Base-by-base conservation (phyloP, 1,284 basidiomycete species). In the Flammula alnicola region DNA sequence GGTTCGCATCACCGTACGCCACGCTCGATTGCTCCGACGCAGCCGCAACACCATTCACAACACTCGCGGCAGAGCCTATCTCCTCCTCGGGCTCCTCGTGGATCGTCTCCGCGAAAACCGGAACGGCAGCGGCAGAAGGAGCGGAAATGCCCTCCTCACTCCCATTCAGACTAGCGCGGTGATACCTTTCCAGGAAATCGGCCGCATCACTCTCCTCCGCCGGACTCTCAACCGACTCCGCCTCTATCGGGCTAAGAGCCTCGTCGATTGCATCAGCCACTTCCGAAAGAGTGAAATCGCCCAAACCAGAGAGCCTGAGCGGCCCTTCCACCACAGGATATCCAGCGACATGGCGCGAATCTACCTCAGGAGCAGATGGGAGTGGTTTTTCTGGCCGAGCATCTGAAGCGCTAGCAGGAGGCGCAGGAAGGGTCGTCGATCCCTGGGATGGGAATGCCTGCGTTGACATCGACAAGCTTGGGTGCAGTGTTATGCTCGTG, bases 121-220 rank as follows among this genome's bases (percentile, higher is more conserved):
- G 19, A 3, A 38, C 27, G 32, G 32, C 43, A 38, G 16, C 12
- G 4, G 20, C 31, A 27, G 27, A 31, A 5, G 27, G 2, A n/a
- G 30, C 37, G 3, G 10, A 22, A 10, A 12, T 14, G 10, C 52
- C 54, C 41, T 58, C 52, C 16, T 51, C 52, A 31, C 49, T 52
- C 9, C 36, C 32, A 46, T 42, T 39, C 12, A 49, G 31, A 42
- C 51, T 54, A 12, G 44, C 32, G 3, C 22, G 27, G 26, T 47
- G 51, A 42, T 52, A 51, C 16, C 39, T 23, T 19, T 52, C 50
- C 16, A 55, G 35, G 27, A 51, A 44, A 27, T 55, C 54, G 22
- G 39, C 16, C 16, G 19, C 39, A 36, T 43, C 29, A 10, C 23
- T 26, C 23, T 39, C 44, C 3, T 19, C 40, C 37, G 12, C 41